These are phyloP conservation scores for Musa itinerans DNA, from an alignment of 176 grass and related monocot species.

Conservation along the genomic window DNA sequence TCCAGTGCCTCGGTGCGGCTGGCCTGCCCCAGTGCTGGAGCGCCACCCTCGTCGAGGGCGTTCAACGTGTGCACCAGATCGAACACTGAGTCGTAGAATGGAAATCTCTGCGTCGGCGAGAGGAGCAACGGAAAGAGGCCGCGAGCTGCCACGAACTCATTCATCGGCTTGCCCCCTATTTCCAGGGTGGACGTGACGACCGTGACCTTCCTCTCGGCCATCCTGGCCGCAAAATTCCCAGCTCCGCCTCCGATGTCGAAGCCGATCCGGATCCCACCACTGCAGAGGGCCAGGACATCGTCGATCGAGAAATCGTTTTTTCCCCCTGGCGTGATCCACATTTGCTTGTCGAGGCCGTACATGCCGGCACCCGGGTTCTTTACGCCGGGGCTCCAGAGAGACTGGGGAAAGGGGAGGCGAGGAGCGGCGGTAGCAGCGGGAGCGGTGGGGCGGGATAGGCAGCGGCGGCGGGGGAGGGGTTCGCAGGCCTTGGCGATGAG, in stretches of 20 bases:
- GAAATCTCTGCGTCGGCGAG: slow-evolving; percentile 70
- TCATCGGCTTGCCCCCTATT: slow-evolving; percentile 60
- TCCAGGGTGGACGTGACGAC: slow-evolving; percentile 71
- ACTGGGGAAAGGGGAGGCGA: slow-evolving; percentile 43
- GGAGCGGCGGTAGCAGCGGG: neutral
- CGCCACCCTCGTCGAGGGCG: slow-evolving; percentile 57
- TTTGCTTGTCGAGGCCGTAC: slow-evolving; percentile 43
- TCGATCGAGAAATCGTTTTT: slow-evolving; percentile 73
- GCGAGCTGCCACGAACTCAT: slow-evolving; percentile 64
- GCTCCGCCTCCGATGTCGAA: slow-evolving; percentile 76
- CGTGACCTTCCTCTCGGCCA: slow-evolving; percentile 65
- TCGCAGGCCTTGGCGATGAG: slow-evolving; percentile 82
- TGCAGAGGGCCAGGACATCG: slow-evolving; percentile 45
- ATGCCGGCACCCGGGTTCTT: slow-evolving; percentile 42
- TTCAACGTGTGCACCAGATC: slow-evolving; percentile 73
- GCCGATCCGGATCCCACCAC: slow-evolving; percentile 49
- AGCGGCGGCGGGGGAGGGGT: slow-evolving; percentile 73
- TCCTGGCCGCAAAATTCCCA: slow-evolving; percentile 78
- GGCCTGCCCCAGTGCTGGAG: slow-evolving; percentile 51
- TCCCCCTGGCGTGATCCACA: slow-evolving; percentile 43
- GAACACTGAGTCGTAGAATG: slow-evolving; percentile 93
- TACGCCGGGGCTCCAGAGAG: slow-evolving; percentile 31
- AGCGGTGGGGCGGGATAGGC: slow-evolving; percentile 25
- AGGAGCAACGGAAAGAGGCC: slow-evolving; percentile 84
- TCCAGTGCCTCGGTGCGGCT: slow-evolving; percentile 54